Evolutionary conservation across 371 early-diverging fungal species (phyloP).

Genomic region (Mucor piriformis): DNA sequence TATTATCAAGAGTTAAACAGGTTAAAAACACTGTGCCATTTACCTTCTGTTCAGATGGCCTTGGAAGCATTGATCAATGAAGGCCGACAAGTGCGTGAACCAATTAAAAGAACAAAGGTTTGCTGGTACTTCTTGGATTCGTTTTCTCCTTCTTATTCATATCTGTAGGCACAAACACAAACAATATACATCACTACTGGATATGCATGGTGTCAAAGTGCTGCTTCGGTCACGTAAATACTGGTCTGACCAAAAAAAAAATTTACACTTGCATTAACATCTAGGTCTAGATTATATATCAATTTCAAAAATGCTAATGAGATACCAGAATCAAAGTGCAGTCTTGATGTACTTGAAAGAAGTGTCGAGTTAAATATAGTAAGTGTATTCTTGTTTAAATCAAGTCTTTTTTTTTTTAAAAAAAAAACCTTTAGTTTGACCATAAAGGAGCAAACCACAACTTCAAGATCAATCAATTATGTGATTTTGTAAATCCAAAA

Average conservation of each 20-base stretch:
- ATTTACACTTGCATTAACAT: neutral
- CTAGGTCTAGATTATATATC: conserved; percentile 10
- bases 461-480: conserved; percentile 18
- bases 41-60: conserved; percentile 6
- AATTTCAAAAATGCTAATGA: neutral
- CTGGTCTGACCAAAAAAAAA: neutral
- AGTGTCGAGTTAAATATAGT: conserved; percentile 16
- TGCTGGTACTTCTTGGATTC: neutral
- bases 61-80: conserved; percentile 7
- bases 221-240: conserved; percentile 6
- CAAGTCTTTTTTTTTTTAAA: neutral
- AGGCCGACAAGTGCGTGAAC: neutral
- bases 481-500: neutral
- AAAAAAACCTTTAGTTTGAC: neutral
- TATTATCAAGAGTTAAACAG: neutral
- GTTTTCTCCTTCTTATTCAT: neutral
- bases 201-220: conserved; percentile 17
- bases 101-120: conserved; percentile 15
- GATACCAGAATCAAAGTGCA: neutral
- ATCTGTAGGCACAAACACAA: conserved; percentile 7
- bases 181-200: conserved; percentile 12
- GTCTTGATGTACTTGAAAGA: conserved; percentile 3
- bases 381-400: neutral
- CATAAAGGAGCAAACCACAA: conserved; percentile 12
- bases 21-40: neutral